Evolutionary conservation across 345 rosid genomes (phyloP), one percentile per base, ranked within the genome.

Genomic region (Noccaea caerulescens): DNA sequence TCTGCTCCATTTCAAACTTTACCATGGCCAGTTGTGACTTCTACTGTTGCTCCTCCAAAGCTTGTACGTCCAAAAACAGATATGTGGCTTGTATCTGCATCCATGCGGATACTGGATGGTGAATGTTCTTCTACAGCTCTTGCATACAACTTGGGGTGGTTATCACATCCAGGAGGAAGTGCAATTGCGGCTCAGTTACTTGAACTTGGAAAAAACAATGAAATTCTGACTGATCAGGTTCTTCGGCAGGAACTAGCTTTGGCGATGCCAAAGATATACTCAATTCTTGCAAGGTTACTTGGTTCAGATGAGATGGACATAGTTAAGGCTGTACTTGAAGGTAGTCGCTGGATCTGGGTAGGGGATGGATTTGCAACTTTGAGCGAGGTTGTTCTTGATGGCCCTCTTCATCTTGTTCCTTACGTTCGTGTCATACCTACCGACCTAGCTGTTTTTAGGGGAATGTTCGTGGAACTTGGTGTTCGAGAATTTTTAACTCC

Each of bases 271-370:
- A 88, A 80, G 79, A 81, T 90, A 80, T 93, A 93, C 80, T 85
- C 97, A 63, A 79, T 90, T 72, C 80, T 93, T 76, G 69, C 72
- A 55, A 77, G 83, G 75, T 82, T 90, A 81, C 79, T 87, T 72
- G 85, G 89, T 76, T 81, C 98, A 9, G 98, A 90, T 80, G 98
- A 93, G 80, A 88, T 90, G 92, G 98, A 93, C 60, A 88, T 93
- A 69, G 87, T 90, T 71, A 88, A 93, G 81, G 96, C 97, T 79
- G 85, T 93, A 78, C 92, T 93, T 78, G 98, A 93, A 87, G 98
- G 95, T 44, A 84, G 97, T 79, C 92, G 97, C 72, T 93, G 98
- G 98, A 87, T 93, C 67, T 93, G 98, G 98, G 97, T 93, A 49
- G 98, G 98, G 66, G 98, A 90, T 84, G 98, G 98, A 69, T 93